phyloP scores from a whole-genome alignment of 345 rosid genomes.

The Microthlaspi erraticum region DNA sequence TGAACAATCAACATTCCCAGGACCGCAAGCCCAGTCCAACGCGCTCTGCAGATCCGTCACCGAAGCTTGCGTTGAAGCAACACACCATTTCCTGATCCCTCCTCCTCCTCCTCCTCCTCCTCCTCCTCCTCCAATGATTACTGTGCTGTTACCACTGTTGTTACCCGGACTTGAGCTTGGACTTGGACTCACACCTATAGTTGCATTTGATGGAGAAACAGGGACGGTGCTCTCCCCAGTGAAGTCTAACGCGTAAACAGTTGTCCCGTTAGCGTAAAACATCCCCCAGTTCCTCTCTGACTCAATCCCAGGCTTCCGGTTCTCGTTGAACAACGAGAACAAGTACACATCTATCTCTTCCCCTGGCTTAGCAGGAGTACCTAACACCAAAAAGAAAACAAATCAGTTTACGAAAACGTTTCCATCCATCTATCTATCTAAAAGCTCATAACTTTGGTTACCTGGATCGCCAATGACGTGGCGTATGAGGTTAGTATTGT shows the following conservation, averaged over 20 bases:
- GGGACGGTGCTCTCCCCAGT: constrained; percentile 61
- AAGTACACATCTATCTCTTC: constrained; percentile 77
- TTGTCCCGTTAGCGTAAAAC: constrained; percentile 78
- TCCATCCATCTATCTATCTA: neutral
- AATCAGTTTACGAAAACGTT: neutral
- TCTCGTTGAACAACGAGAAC: constrained; percentile 91
- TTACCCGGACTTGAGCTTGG: constrained; percentile 38
- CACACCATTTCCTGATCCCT: constrained; percentile 65
- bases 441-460: constrained; percentile 9
- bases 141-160: constrained; percentile 29
- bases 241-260: constrained; percentile 76
- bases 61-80: constrained; percentile 78
- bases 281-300: constrained; percentile 96
- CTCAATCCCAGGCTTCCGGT: constrained; percentile 79
- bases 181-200: constrained; percentile 54
- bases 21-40: constrained; percentile 90
- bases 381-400: constrained; percentile 21
- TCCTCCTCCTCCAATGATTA: constrained; percentile 33
- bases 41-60: constrained; percentile 71
- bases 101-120: constrained; percentile 42
- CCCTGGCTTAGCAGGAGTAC: constrained; percentile 87
- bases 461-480: constrained; percentile 81
- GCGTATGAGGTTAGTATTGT: constrained; percentile 75
- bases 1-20: constrained; percentile 94
- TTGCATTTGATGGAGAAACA: constrained; percentile 53